Percentiles rank a stretch among this genome's conserved stretches.
phyloP scores from a whole-genome alignment of 148 eudicot species.

The Rhododendron griersonianum region DNA sequence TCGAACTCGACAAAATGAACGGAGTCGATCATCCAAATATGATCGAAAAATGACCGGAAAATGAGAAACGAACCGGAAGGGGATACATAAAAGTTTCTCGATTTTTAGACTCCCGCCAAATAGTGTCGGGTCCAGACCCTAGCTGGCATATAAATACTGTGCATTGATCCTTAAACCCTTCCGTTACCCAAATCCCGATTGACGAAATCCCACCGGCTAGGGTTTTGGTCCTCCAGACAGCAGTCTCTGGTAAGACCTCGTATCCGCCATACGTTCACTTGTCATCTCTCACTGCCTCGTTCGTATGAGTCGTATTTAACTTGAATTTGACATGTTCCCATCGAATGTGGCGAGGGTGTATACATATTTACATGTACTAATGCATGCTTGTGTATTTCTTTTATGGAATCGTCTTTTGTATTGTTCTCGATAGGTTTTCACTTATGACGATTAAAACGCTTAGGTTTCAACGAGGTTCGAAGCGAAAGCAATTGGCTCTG shows the following conservation, averaged over 20 bases:
- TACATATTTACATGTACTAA: slow-evolving; percentile 11
- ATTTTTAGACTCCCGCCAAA: neutral
- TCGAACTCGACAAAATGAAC: too few species aligned
- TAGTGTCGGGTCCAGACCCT: neutral
- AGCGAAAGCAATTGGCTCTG: neutral
- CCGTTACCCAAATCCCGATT: neutral
- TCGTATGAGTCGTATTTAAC: neutral
- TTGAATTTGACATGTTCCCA: neutral
- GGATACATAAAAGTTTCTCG: too few species aligned
- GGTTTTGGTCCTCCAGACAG: neutral
- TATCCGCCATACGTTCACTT: neutral
- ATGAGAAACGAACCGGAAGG: too few species aligned
- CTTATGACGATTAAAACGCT: neutral
- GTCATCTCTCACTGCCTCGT: neutral
- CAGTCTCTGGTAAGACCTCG: slow-evolving; percentile 1
- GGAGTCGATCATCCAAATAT: too few species aligned
- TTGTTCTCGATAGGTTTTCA: neutral
- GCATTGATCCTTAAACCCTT: neutral
- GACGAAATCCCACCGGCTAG: neutral
- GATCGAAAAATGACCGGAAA: too few species aligned
- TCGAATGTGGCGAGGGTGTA: slow-evolving; percentile 3
- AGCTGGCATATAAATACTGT: neutral
- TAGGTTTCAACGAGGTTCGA: neutral
- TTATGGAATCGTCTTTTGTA: neutral
- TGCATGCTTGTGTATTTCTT: neutral